These are phyloP conservation scores for Neofusicoccum kwambonambiense DNA, from an alignment of 2,329 filamentous ascomycete species.

Conservation along the genomic window DNA sequence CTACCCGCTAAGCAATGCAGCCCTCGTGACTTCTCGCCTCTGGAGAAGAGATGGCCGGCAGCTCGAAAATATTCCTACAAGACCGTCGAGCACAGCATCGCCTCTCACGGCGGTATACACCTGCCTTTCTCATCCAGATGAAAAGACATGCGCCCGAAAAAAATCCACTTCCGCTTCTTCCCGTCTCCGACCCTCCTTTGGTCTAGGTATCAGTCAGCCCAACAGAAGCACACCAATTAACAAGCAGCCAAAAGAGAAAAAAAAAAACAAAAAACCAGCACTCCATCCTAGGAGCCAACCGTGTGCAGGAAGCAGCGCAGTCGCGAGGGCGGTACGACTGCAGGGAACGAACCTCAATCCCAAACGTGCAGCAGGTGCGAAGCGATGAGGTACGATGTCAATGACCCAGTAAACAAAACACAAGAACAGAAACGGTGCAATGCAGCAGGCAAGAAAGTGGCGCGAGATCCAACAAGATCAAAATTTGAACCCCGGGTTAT, in stretches of 20 bases:
- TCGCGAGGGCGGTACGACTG: no score
- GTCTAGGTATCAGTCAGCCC: no score
- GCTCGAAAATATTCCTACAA: no score
- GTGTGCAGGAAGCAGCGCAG: neutral
- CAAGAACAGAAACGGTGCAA: neutral
- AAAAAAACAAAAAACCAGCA: neutral
- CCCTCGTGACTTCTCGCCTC: no score
- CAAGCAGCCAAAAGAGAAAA: neutral
- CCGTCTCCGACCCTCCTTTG: no score
- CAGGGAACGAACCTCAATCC: neutral
- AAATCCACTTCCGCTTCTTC: no score
- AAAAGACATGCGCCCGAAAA: no score
- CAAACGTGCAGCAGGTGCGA: neutral
- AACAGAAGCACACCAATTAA: neutral
- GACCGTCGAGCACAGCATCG: no score
- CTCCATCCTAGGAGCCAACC: neutral
- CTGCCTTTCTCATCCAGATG: no score
- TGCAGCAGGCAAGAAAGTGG: neutral
- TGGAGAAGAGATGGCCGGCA: no score
- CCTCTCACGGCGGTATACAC: no score
- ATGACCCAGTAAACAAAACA: neutral
- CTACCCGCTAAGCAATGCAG: no score
- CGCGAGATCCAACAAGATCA: neutral
- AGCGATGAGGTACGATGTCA: neutral
- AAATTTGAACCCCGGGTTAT: neutral